A percentile compares a stretch with the other conserved stretches of the same genome.
These are phyloP conservation scores for Castanopsis chinensis DNA, from an alignment of 306 rosid species.

Conservation along the genomic window DNA sequence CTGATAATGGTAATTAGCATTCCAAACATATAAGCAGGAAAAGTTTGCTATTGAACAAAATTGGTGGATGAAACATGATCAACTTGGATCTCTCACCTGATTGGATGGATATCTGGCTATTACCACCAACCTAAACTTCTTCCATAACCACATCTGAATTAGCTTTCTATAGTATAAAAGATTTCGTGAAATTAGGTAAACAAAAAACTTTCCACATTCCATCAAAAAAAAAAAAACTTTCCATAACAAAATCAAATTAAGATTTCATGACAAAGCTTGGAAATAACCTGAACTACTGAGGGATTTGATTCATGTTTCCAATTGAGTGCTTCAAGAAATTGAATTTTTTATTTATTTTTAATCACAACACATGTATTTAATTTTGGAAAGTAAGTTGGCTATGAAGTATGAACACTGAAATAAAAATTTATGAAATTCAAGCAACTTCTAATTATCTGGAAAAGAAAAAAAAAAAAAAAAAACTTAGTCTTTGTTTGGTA, in stretches of 20 bases:
- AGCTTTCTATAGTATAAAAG: conserved; percentile 43
- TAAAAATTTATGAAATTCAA: not conserved
- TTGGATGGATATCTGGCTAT: conserved; percentile 36
- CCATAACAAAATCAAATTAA: conserved; percentile 4
- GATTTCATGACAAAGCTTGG: not conserved
- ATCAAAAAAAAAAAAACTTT: not conserved
- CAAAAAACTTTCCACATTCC: no score
- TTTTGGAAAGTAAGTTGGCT: not conserved
- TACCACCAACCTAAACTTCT: conserved; percentile 32
- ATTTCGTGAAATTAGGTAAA: not conserved
- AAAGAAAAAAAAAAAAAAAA: no score
- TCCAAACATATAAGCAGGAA: no score
- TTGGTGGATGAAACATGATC: not conserved
- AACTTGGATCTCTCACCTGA: conserved; percentile 40
- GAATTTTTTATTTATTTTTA: conserved; percentile 12
- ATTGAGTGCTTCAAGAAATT: conserved; percentile 88
- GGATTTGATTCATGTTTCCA: conserved; percentile 77
- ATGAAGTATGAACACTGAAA: not conserved
- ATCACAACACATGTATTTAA: conserved; percentile 26
- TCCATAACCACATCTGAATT: conserved; percentile 41
- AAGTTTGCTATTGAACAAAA: not conserved
- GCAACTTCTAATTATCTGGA: not conserved
- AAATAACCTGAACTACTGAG: conserved; percentile 33
- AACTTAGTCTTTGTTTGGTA: no score
- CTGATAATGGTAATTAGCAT: no score